A percentile compares a stretch with the other conserved stretches of the same genome.
These are phyloP conservation scores for Clonostachys rhizophaga DNA, from an alignment of 2,329 filamentous ascomycete species.

Conservation along the genomic window DNA sequence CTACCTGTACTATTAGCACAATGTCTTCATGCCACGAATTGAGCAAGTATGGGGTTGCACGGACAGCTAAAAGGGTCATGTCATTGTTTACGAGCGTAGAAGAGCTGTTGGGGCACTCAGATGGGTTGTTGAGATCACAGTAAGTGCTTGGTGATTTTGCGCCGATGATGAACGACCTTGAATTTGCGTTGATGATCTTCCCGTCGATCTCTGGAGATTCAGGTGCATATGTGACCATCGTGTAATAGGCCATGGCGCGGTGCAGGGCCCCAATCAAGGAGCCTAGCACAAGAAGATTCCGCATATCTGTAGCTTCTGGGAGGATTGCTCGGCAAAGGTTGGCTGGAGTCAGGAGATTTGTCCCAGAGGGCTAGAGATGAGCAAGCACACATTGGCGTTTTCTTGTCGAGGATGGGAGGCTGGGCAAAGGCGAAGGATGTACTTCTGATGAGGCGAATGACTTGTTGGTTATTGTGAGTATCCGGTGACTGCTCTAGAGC, in stretches of 20 bases:
- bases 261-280: too few species aligned
- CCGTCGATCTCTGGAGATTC: conserved; percentile 10
- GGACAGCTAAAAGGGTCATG: conserved; percentile 19
- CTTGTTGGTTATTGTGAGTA: too few species aligned
- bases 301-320: too few species aligned
- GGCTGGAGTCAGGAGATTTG: too few species aligned
- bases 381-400: too few species aligned
- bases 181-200: conserved; percentile 16
- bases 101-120: conserved; percentile 15
- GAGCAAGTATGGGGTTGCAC: background rate
- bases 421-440: too few species aligned
- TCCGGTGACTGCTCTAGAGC: too few species aligned
- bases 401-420: too few species aligned
- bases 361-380: too few species aligned
- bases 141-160: conserved; percentile 14
- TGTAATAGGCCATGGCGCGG: conserved; percentile 11
- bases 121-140: conserved; percentile 10
- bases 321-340: too few species aligned
- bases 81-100: conserved; percentile 16
- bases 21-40: background rate
- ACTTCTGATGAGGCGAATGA: too few species aligned
- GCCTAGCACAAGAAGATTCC: too few species aligned
- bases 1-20: conserved; percentile 9
- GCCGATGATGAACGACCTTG: conserved; percentile 18
- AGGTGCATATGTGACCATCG: conserved; percentile 15